Percentiles rank a stretch among this genome's conserved stretches.
These are phyloP conservation scores for Auriscalpium orientale DNA, from an alignment of 768 basidiomycete genomes.

Conservation along the genomic window DNA sequence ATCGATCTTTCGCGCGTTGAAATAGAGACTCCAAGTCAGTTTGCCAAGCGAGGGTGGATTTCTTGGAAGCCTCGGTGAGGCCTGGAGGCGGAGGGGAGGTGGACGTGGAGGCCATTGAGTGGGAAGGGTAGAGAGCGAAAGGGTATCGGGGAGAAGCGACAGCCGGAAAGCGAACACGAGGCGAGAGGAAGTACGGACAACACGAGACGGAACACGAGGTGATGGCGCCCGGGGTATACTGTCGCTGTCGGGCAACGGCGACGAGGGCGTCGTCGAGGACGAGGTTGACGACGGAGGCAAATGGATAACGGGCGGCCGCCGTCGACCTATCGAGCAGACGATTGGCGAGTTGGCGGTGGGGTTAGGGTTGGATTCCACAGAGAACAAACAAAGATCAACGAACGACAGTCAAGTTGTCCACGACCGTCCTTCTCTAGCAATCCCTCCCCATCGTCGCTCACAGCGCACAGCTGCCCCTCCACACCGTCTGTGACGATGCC, in stretches of 20 bases:
- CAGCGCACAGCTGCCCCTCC: not conserved
- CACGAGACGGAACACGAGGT: not conserved
- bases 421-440: not conserved
- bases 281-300: not conserved
- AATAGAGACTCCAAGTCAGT: slow-evolving; percentile 73
- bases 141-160: not conserved
- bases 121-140: not conserved
- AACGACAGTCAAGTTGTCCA: not conserved
- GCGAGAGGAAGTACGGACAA: not conserved
- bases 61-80: slow-evolving; percentile 56
- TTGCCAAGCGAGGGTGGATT: slow-evolving; percentile 73
- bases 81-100: slow-evolving; percentile 34
- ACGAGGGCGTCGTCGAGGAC: not conserved
- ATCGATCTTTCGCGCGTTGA: slow-evolving; percentile 79
- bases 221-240: not conserved
- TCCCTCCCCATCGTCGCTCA: not conserved
- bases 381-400: not conserved
- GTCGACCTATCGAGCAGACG: not conserved
- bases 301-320: not conserved
- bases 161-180: not conserved
- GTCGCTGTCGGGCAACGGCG: not conserved
- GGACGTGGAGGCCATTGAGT: not conserved
- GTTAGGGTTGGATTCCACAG: not conserved
- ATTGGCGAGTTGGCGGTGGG: not conserved
- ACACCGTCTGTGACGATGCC: slow-evolving; percentile 4